Evolutionary conservation across 768 basidiomycete species (phyloP).

Genomic region (Termitomyces sp.): DNA sequence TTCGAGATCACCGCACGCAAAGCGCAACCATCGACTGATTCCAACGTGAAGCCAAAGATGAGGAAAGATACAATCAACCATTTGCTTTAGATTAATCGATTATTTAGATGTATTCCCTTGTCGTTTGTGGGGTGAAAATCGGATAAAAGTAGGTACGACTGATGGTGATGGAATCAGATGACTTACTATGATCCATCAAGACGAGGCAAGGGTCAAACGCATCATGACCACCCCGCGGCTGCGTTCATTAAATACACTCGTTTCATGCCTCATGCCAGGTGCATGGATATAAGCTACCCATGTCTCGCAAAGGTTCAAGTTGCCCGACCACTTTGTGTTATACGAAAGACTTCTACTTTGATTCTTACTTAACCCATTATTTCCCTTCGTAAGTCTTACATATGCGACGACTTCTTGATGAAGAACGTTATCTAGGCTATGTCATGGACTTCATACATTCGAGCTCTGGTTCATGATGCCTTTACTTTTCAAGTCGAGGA

Average conservation of each 20-base stretch:
- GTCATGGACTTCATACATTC: not conserved
- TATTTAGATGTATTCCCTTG: too few species aligned
- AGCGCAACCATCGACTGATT: too few species aligned
- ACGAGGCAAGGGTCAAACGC: not conserved
- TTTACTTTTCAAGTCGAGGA: constrained; percentile 11
- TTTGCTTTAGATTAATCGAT: too few species aligned
- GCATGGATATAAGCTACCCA: not conserved
- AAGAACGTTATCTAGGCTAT: not conserved
- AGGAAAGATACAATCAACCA: too few species aligned
- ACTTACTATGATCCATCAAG: not conserved
- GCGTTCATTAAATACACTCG: not conserved
- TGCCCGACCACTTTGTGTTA: not conserved
- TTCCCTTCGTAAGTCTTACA: not conserved
- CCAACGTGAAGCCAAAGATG: too few species aligned
- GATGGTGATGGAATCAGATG: not conserved
- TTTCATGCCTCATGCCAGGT: not conserved
- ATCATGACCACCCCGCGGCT: not conserved
- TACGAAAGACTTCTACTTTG: not conserved
- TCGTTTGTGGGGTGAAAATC: too few species aligned
- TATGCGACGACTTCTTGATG: not conserved
- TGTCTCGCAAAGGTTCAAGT: not conserved
- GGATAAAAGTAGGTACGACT: not conserved
- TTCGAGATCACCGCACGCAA: too few species aligned
- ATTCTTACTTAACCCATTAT: not conserved
- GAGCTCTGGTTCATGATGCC: not conserved